Evolutionary conservation across 176 grass and related monocot genomes (phyloP), one percentile per base, ranked within the genome.

Genomic region (Echinochloa phyllopogon): DNA sequence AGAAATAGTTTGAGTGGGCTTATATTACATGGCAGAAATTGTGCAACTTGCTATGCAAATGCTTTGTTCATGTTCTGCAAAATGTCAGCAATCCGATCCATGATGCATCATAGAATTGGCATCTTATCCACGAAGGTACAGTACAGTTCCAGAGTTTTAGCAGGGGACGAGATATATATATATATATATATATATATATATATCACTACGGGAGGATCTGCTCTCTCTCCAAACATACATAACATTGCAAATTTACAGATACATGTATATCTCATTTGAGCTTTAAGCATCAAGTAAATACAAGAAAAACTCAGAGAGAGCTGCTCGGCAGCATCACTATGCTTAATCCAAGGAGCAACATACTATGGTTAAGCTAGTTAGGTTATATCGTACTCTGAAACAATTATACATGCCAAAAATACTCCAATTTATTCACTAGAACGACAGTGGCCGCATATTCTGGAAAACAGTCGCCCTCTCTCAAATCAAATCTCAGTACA

Each of bases 361-460:
- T 63, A 20, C 56, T 63, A 39, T 5, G 24, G 69, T 36, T 74
- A 40, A 39, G 18, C 27, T 65, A 66, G 50, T 44, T 16, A 47
- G 45, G 58, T 59, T 48, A 36, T 78, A 48, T 38, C 12, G 27
- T 49, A 78, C 2, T 6, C 10, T 72, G 58, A 24, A 75, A 56
- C 10, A 4, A 65, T 82, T 78, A 58, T 47, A 72, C 39, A 77
- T 57, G 21, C 56, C 58, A 65, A 62, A 53, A 77, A 45, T 64
- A 45, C 25, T 17, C 2, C 20, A 18, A 49, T 77, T 86, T 86
- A 86, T 90, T 86, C 24, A 14, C 55, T 43, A 1, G 75, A 58
- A 68, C 9, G 3, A 23, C 24, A 64, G 38, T 65, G 0, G 23
- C 38, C 65, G 50, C 23, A 14, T 33, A 14, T 24, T 20, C 29